Evolutionary conservation across 2,329 filamentous ascomycete species (phyloP).

Genomic region (Ascochyta fabae): DNA sequence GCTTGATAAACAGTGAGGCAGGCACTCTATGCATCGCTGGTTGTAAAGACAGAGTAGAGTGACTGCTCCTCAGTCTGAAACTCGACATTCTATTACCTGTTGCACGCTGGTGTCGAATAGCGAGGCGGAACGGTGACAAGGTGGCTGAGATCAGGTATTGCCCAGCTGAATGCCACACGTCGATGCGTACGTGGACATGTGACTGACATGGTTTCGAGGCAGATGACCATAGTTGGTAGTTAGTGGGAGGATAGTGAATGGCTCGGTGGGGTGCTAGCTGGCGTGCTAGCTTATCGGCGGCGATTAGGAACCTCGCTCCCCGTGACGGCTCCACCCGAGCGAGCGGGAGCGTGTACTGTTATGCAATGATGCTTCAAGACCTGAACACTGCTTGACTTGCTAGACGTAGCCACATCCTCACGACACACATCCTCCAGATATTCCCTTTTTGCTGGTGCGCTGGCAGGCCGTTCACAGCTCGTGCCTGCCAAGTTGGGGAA

Average conservation of each 20-base stretch:
- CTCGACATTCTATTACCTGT: no score
- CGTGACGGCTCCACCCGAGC: slow-evolving; percentile 26
- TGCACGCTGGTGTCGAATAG: no score
- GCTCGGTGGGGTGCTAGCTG: slow-evolving; percentile 1
- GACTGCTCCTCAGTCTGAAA: no score
- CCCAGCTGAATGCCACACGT: neutral
- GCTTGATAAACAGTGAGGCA: no score
- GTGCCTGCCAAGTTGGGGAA: slow-evolving; percentile 34
- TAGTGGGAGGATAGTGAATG: neutral
- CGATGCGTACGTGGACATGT: neutral
- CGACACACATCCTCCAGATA: neutral
- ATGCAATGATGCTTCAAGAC: slow-evolving; percentile 7
- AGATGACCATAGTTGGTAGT: slow-evolving; percentile 1
- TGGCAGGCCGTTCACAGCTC: slow-evolving; percentile 19
- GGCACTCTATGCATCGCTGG: no score
- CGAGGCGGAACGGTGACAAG: no score
- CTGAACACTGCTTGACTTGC: slow-evolving; percentile 1
- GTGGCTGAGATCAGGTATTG: neutral
- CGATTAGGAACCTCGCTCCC: slow-evolving; percentile 18
- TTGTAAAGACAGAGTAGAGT: no score
- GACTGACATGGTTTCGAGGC: neutral
- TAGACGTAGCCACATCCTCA: neutral
- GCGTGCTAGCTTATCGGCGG: slow-evolving; percentile 9
- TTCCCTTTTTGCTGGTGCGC: neutral
- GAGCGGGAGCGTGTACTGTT: slow-evolving; percentile 22